Evolutionary conservation across 805 yeast genomes (phyloP), one percentile per base, ranked within the genome.

Genomic region (Lachancea thermotolerans): DNA sequence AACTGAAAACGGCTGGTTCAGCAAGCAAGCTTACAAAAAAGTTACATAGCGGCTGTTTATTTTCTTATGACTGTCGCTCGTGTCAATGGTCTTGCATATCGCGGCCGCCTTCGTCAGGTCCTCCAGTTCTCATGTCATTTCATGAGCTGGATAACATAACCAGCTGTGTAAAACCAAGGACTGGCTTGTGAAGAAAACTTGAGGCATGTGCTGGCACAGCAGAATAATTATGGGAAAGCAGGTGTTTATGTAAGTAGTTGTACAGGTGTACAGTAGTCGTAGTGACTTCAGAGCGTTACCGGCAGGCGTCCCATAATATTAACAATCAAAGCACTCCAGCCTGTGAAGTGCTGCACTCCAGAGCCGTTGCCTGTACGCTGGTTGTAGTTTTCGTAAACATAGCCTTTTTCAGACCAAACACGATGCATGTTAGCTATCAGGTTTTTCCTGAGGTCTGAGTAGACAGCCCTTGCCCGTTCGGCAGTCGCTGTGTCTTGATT

Each of bases 301-400:
- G 50, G 50, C 8, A 48, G 32, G 21, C 48, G 52, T 11, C 66
- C 64, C 91, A 93, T 84, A 58, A 93, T 85, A 50, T 79, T 71
- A 4, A 85, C 78, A 10, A 85, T 84, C 48, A 88, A 67, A 1
- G 95, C 80, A 1, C 97, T 82, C 99, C 99, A 93, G 1, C 99
- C 99, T 35, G 87, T 71, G 67, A 93, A 93, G 60, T 87, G 91
- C 62, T 85, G 82, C 9, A 91, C 90, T 7, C 97, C 90, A 52
- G 77, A 76, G 2, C 88, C 85, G 2, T 66, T 60, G 1, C 99
- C 99, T 8, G 80, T 78, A 11, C 55, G 59, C 50, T 87, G 91
- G 52, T 85, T 81, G 62, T 93, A 93, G 59, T 88, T 91, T 58
- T 93, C 99, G 84, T 89, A 91, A 5, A 86, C 87, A 58, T 74